Conservation (phyloP, 2,329 filamentous ascomycete genomes). For the Diaporthe velutina region DNA sequence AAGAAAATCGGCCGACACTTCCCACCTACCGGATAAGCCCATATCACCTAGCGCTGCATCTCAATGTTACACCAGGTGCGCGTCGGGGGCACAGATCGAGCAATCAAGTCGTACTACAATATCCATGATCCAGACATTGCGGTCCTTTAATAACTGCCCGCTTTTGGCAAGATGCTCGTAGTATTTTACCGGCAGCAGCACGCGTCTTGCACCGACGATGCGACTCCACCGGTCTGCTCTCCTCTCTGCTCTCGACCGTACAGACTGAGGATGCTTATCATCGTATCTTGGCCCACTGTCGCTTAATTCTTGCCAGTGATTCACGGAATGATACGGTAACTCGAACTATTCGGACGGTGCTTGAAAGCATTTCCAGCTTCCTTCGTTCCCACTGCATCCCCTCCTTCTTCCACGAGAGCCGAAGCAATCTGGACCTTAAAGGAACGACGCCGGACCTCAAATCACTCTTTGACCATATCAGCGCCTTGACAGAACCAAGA, state of each 20-base stretch:
- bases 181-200: constrained; percentile 30
- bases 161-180: constrained; percentile 2
- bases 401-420: background rate
- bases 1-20: background rate
- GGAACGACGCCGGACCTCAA: background rate
- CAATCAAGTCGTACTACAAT: constrained; percentile 16
- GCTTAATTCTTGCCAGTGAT: background rate
- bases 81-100: background rate
- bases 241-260: background rate
- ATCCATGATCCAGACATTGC: constrained; percentile 14
- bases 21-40: constrained; percentile 20
- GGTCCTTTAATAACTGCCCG: constrained; percentile 24
- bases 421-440: background rate
- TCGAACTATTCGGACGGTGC: background rate
- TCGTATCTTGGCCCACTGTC: background rate
- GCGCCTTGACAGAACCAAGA: background rate
- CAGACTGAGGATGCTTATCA: background rate
- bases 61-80: constrained; percentile 13
- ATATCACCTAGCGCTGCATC: constrained; percentile 13
- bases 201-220: background rate
- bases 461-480: background rate
- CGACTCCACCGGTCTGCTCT: background rate
- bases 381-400: background rate
- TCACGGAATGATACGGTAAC: background rate
- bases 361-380: background rate